phyloP scores from a whole-genome alignment of 768 basidiomycete species.

The Gyrodon lividus region DNA sequence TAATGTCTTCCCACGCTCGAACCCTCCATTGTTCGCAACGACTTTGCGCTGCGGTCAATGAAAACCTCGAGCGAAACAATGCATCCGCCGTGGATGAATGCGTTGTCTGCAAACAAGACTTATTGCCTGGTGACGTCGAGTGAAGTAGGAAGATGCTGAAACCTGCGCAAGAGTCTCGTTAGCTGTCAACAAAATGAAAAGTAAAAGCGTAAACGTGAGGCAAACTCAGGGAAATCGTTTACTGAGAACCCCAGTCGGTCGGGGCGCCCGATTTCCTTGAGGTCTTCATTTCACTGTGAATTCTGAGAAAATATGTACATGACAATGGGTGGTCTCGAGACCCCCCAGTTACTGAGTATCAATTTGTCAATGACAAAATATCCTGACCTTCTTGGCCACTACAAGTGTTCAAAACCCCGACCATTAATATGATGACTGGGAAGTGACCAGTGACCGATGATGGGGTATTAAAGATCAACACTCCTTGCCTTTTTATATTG shows the following conservation, averaged over 20 bases:
- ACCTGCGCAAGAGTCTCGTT: neutral
- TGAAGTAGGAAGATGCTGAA: neutral
- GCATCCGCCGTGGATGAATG: neutral
- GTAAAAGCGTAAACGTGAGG: neutral
- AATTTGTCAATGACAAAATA: conserved; percentile 11
- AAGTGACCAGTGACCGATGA: too few relatives aligned
- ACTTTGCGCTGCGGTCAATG: conserved; percentile 4
- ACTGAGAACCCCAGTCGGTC: neutral
- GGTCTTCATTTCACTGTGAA: neutral
- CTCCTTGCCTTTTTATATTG: neutral
- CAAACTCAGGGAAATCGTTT: neutral
- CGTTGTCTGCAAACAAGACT: neutral
- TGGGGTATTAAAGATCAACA: neutral
- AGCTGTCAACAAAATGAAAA: conserved; percentile 1
- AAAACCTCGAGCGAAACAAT: neutral
- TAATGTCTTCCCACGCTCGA: conserved; percentile 33
- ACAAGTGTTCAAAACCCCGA: neutral
- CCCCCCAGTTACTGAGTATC: conserved; percentile 17
- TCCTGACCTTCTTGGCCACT: neutral
- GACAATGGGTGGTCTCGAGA: conserved; percentile 24
- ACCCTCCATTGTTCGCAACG: conserved; percentile 18
- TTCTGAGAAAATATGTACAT: neutral
- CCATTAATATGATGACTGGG: too few relatives aligned
- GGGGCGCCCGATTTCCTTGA: neutral
- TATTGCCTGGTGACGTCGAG: neutral